These are phyloP conservation scores for Bondarzewia mesenterica DNA, from an alignment of 1,284 basidiomycete genomes.

Conservation along the genomic window DNA sequence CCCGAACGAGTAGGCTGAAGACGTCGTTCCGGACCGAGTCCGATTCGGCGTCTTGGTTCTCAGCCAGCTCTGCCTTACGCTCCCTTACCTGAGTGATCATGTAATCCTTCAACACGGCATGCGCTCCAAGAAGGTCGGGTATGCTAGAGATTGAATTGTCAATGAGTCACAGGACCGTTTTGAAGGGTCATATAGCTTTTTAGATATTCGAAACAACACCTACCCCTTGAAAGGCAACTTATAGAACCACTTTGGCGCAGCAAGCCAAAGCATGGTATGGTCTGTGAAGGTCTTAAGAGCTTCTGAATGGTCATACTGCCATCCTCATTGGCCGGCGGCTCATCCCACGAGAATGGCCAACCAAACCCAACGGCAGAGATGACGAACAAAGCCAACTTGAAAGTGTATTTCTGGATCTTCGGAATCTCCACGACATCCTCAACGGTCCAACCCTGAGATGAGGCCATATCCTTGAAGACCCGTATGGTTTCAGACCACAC, in stretches of 20 bases:
- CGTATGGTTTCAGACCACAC: constrained; percentile 12
- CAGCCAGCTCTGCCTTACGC: constrained; percentile 26
- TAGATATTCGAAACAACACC: constrained; percentile 7
- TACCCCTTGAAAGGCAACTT: constrained; percentile 35
- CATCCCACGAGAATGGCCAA: neutral
- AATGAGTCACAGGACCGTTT: neutral
- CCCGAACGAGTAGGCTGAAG: constrained; percentile 40
- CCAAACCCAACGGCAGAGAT: constrained; percentile 3
- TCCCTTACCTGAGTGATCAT: constrained; percentile 33
- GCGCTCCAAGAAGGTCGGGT: constrained; percentile 20
- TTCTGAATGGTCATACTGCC: constrained; percentile 1
- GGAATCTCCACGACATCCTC: neutral
- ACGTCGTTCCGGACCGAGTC: constrained; percentile 24
- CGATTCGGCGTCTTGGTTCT: constrained; percentile 4
- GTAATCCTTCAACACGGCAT: constrained; percentile 22
- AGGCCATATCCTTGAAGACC: constrained; percentile 9
- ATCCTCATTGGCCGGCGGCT: neutral
- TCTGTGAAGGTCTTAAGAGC: constrained; percentile 2
- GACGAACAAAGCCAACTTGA: constrained; percentile 4
- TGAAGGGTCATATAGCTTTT: no score
- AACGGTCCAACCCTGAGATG: constrained; percentile 9
- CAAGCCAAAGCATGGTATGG: constrained; percentile 7
- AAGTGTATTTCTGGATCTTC: neutral
- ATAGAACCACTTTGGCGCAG: constrained; percentile 33
- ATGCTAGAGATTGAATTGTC: constrained; percentile 9